Conservation (phyloP, 768 basidiomycete genomes). For the Agrocybe praecox region DNA sequence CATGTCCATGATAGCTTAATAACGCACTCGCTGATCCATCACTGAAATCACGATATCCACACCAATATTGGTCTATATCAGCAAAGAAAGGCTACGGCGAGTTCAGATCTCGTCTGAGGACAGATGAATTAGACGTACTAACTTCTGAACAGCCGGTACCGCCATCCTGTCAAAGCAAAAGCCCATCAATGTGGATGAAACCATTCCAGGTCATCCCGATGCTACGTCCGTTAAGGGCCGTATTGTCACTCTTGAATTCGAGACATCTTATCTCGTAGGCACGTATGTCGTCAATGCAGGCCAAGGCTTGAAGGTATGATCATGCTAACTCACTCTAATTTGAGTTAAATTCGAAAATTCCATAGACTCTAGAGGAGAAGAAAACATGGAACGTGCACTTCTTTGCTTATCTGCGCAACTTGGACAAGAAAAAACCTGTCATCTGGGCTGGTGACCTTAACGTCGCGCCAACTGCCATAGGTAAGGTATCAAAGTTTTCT, state of each 20-base stretch:
- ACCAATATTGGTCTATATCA: constrained; percentile 78
- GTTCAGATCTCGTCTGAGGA: constrained; percentile 15
- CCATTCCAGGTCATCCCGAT: constrained; percentile 77
- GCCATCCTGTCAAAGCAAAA: constrained; percentile 80
- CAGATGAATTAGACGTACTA: background rate
- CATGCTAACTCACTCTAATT: background rate
- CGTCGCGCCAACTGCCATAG: constrained; percentile 77
- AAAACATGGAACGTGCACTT: constrained; percentile 83
- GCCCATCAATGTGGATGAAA: constrained; percentile 63
- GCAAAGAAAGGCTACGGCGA: constrained; percentile 79
- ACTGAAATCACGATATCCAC: constrained; percentile 61
- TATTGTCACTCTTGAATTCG: constrained; percentile 82
- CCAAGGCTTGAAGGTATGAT: constrained; percentile 63
- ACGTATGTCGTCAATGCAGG: constrained; percentile 91
- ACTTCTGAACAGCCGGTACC: constrained; percentile 61
- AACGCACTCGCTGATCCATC: constrained; percentile 61
- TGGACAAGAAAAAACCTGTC: constrained; percentile 81
- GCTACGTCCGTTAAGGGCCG: constrained; percentile 69
- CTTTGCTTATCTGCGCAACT: constrained; percentile 64
- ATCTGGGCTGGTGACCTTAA: constrained; percentile 91
- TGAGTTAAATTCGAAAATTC: background rate
- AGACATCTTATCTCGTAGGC: constrained; percentile 66
- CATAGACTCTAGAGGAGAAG: constrained; percentile 76
- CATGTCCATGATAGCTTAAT: constrained; percentile 57
- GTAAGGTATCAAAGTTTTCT: constrained; percentile 31